These are phyloP conservation scores for Acacia pycnantha DNA, from an alignment of 331 rosid genomes.

Conservation along the genomic window DNA sequence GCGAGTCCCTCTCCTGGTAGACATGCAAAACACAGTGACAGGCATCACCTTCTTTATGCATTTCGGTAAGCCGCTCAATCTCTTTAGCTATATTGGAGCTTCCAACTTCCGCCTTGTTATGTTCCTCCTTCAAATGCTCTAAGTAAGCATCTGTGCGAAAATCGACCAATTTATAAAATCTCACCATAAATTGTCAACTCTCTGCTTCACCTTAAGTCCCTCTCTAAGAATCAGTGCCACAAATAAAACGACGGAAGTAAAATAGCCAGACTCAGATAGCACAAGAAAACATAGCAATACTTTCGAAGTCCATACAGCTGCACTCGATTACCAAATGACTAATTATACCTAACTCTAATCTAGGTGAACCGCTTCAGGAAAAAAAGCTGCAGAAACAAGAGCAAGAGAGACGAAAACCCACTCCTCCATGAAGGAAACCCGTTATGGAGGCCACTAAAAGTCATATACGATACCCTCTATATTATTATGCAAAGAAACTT, in stretches of 20 bases:
- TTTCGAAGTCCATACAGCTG: not conserved
- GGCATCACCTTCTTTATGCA: slow-evolving; percentile 49
- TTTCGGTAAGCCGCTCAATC: slow-evolving; percentile 51
- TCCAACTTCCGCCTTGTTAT: slow-evolving; percentile 46
- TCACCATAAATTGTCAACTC: not conserved
- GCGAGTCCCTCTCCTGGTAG: not conserved
- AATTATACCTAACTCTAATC: not conserved
- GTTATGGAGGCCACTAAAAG: not conserved
- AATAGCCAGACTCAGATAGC: not conserved
- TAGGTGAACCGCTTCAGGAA: not conserved
- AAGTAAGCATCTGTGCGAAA: slow-evolving; percentile 46
- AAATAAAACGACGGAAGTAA: not conserved
- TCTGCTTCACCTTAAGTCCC: not conserved
- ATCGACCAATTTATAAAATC: not conserved
- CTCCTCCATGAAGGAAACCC: not conserved
- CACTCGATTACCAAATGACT: not conserved
- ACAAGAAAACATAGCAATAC: not conserved
- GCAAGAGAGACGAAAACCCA: not conserved
- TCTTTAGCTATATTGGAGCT: slow-evolving; percentile 39
- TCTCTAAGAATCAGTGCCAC: not conserved
- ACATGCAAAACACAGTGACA: not conserved
- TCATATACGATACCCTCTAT: not conserved
- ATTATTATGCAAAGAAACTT: not conserved
- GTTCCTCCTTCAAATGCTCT: slow-evolving; percentile 56
- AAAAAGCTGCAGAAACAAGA: not conserved